Percentiles rank a stretch among this genome's conserved stretches.
phyloP scores from a whole-genome alignment of 2,329 filamentous ascomycete genomes.

The Verticillium tricorpus region DNA sequence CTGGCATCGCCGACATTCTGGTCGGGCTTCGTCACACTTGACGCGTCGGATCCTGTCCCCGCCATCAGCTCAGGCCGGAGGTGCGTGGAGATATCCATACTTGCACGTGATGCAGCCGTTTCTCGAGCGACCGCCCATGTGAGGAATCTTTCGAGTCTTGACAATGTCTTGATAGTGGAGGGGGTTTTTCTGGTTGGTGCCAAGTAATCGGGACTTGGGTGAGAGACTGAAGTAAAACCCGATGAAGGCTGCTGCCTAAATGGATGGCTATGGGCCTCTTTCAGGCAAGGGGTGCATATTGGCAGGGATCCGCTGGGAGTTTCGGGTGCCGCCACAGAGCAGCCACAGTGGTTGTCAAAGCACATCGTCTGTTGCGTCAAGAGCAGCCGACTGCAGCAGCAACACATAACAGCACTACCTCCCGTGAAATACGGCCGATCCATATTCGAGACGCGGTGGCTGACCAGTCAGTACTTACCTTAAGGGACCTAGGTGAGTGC shows the following conservation, averaged over 20 bases:
- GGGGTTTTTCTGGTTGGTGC: neutral
- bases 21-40: conserved; percentile 29
- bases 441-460: too few species aligned
- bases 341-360: too few species aligned
- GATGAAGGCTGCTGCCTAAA: neutral
- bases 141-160: neutral
- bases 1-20: conserved; percentile 21
- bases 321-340: too few species aligned
- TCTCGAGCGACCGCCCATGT: neutral
- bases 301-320: too few species aligned
- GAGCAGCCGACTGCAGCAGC: too few species aligned
- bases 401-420: too few species aligned
- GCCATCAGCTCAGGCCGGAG: neutral
- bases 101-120: conserved; percentile 20
- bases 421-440: too few species aligned
- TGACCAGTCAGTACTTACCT: too few species aligned
- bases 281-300: too few species aligned
- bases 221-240: neutral
- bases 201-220: neutral
- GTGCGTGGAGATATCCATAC: conserved; percentile 4
- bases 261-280: neutral
- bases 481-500: too few species aligned
- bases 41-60: conserved; percentile 26
- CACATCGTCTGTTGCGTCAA: too few species aligned
- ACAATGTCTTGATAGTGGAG: too few species aligned